A percentile compares a stretch with the other conserved stretches of the same genome.
Evolutionary conservation across 768 basidiomycete species (phyloP).

Genomic region (Mycena kentingensis): DNA sequence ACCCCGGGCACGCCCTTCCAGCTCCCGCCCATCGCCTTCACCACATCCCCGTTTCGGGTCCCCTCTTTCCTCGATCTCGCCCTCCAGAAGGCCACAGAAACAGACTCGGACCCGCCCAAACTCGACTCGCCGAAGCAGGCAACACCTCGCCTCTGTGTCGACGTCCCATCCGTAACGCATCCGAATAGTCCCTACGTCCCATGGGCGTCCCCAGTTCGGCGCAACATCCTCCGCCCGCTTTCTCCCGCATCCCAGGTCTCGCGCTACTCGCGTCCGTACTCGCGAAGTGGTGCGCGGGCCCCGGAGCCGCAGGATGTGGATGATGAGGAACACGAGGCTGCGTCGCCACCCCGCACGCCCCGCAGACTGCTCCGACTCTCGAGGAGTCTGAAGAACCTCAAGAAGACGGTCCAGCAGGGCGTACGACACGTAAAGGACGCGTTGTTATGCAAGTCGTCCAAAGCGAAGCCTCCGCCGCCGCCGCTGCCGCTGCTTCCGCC

Average conservation of each 20-base stretch:
- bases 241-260: conserved; percentile 40
- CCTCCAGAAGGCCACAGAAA: conserved; percentile 22
- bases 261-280: conserved; percentile 33
- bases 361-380: conserved; percentile 29
- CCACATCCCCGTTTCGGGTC: conserved; percentile 40
- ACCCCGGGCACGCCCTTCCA: conserved; percentile 23
- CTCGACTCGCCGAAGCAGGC: conserved; percentile 13
- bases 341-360: too few relatives aligned
- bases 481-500: conserved; percentile 25
- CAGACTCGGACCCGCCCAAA: conserved; percentile 7
- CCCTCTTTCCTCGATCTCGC: conserved; percentile 38
- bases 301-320: conserved; percentile 39
- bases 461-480: conserved; percentile 27
- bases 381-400: conserved; percentile 35
- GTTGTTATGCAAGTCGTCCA: conserved; percentile 26
- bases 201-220: conserved; percentile 47
- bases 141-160: conserved; percentile 26
- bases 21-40: conserved; percentile 27
- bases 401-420: conserved; percentile 28
- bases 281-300: conserved; percentile 42
- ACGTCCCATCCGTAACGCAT: conserved; percentile 44
- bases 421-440: conserved; percentile 29
- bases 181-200: conserved; percentile 61
- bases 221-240: conserved; percentile 40
- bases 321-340: too few relatives aligned